These are phyloP conservation scores for Colletotrichum lentis DNA, from an alignment of 2,329 filamentous ascomycete genomes.

Conservation along the genomic window DNA sequence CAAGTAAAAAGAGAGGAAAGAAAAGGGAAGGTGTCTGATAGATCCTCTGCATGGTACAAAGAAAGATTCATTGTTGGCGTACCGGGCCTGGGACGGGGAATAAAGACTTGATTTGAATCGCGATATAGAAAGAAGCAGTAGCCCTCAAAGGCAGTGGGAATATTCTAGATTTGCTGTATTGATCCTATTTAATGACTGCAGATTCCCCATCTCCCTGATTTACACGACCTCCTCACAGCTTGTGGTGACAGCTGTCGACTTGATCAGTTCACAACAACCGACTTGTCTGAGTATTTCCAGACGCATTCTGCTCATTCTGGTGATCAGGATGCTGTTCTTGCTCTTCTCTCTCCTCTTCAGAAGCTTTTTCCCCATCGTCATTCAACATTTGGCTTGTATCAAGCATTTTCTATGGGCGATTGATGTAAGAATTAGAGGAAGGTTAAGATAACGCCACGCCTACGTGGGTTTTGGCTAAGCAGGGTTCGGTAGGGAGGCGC, in stretches of 20 bases:
- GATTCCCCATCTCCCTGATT: background rate
- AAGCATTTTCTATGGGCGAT: background rate
- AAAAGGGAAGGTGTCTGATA: background rate
- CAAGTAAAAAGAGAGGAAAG: background rate
- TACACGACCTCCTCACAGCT: background rate
- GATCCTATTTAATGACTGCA: background rate
- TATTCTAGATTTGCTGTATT: background rate
- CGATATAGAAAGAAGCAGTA: background rate
- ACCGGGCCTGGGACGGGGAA: background rate
- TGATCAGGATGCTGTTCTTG: background rate
- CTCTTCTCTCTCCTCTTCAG: background rate
- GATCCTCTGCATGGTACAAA: background rate
- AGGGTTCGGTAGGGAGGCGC: background rate
- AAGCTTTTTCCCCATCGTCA: accelerated
- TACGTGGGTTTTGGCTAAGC: background rate
- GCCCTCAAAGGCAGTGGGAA: background rate
- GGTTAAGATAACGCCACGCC: background rate
- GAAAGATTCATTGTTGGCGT: slow-evolving; percentile 5
- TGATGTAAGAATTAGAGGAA: background rate
- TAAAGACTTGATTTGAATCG: background rate
- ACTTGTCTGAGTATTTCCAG: background rate
- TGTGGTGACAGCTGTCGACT: background rate
- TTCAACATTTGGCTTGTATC: background rate
- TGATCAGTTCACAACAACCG: background rate
- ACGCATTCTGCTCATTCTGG: background rate